Conservation (phyloP, 306 rosid species). For the Comarum palustre region DNA sequence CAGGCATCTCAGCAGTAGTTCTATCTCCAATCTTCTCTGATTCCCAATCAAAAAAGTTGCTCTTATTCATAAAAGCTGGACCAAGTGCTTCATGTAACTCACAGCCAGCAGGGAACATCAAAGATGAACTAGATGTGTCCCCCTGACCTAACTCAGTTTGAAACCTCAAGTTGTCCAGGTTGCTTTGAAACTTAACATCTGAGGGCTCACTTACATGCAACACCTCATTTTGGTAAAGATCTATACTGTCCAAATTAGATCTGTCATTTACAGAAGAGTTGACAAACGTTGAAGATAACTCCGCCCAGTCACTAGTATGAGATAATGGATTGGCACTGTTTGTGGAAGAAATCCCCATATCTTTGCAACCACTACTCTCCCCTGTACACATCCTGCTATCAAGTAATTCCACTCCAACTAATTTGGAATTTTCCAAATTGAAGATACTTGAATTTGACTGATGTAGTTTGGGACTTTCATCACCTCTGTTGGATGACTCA, state of each 20-base stretch:
- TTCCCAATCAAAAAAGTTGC: constrained; percentile 43
- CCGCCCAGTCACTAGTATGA: constrained; percentile 37
- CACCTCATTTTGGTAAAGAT: constrained; percentile 33
- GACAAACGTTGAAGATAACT: constrained; percentile 43
- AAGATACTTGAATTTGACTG: constrained; percentile 43
- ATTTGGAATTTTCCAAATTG: constrained; percentile 42
- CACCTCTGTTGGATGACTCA: constrained; percentile 38
- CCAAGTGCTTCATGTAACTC: constrained; percentile 98
- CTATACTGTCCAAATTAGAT: constrained; percentile 31
- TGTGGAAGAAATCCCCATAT: constrained; percentile 32
- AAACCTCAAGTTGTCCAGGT: constrained; percentile 34
- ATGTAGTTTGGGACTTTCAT: constrained; percentile 40
- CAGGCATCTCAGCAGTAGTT: constrained; percentile 44
- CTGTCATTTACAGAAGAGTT: constrained; percentile 45
- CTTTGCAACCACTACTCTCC: constrained; percentile 52
- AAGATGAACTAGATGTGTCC: constrained; percentile 41
- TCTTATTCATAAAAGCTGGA: constrained; percentile 60
- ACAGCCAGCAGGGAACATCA: constrained; percentile 88
- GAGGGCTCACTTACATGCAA: constrained; percentile 37
- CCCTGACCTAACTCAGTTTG: constrained; percentile 28
- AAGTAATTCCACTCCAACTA: constrained; percentile 36
- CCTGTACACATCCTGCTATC: constrained; percentile 41
- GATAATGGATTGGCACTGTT: constrained; percentile 27
- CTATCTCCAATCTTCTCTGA: constrained; percentile 43
- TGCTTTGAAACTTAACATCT: constrained; percentile 39